Evolutionary conservation across 164 flowering plant genomes (phyloP).

Genomic region (Litsea cubeba): DNA sequence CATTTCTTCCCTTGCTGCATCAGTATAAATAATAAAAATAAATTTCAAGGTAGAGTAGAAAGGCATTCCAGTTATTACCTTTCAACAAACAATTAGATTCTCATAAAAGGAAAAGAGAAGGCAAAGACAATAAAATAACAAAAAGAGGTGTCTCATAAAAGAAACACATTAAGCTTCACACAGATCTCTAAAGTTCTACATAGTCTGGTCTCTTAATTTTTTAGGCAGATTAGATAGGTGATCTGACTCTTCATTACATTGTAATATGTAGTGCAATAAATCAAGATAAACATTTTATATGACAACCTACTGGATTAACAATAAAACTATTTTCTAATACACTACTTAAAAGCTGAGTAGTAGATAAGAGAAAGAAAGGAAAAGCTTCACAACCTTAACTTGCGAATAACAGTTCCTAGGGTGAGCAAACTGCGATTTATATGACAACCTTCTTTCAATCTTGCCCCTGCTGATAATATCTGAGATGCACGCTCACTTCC

Average conservation of each 20-base stretch:
- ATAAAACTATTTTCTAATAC: background rate
- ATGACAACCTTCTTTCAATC: constrained; percentile 96
- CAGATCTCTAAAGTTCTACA: background rate
- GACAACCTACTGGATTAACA: background rate
- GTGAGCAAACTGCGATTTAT: constrained; percentile 93
- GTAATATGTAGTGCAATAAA: background rate
- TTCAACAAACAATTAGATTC: background rate
- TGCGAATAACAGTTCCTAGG: constrained; percentile 89
- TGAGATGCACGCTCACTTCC: constrained; percentile 99
- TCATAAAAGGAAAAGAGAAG: no score
- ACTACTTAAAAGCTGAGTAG: background rate
- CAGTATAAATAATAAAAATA: background rate
- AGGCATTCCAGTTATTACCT: background rate
- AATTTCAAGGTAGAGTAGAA: background rate
- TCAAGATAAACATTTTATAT: background rate
- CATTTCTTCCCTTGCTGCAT: constrained; percentile 81
- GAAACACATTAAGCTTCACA: background rate
- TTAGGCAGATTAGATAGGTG: background rate
- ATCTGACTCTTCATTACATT: background rate
- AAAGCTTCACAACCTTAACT: constrained; percentile 55
- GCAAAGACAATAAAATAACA: background rate
- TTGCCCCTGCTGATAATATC: constrained; percentile 66
- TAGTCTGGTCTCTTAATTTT: background rate
- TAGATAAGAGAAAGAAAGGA: background rate
- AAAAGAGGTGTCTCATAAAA: no score